Evolutionary conservation across 345 rosid species (phyloP), one percentile per base, ranked within the genome.

Genomic region (Hirschfeldia incana): DNA sequence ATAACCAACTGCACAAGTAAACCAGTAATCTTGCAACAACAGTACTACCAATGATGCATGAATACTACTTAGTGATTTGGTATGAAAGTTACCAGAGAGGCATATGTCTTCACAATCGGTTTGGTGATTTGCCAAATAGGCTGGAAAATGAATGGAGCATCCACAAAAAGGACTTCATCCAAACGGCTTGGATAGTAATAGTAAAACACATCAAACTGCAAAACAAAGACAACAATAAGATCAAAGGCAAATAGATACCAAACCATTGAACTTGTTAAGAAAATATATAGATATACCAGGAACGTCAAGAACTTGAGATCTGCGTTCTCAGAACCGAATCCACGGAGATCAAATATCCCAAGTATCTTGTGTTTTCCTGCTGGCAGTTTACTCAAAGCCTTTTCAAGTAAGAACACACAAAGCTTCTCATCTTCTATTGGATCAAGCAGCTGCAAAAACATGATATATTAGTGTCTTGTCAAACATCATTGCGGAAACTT

Each of bases 181-280:
- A 94, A 79, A 69, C 97, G 90, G 85, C 85, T 92, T 28, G 98
- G 98, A 82, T 94, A 89, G 75, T 94, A 94, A 82, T 80, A 88
- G 86, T 94, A 91, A 75, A 91, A 89, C 39, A 89, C 95, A 72
- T 94, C 92, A 79, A 94, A 91, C 98, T 94, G 95, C 77, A 80
- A 74, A 68, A 78, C 44, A 42, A 28, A 83, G 57, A 68, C 8
- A 10, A 61, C 53, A 37, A 65, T 30, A n/a, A 17, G 63, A 39
- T 65, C 71, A 55, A 44, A 70, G 67, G 6, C 1, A 10, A 37
- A 37, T 46, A 39, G 34, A 32, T 46, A 74, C 67, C 33, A 80
- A 80, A 65, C 44, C 62, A 70, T 42, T 70, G 7, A 64, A 11
- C 64, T 28, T 15, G 37, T 67, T 67, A 28, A 62, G 71, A 62